phyloP scores from a whole-genome alignment of 2,329 filamentous ascomycete genomes.

The Calonectria ilicicola region DNA sequence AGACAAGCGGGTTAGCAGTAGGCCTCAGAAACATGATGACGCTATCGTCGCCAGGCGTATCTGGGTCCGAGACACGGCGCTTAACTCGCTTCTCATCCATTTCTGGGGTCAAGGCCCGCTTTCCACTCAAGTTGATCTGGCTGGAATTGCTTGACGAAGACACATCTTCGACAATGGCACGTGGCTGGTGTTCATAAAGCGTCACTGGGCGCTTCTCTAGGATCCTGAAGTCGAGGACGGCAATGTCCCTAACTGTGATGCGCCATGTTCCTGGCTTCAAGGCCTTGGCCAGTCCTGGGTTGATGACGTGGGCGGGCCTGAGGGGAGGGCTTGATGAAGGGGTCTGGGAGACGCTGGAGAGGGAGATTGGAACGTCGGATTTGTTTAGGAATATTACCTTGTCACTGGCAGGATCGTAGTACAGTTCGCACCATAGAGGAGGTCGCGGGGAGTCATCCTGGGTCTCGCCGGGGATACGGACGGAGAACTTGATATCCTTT shows the following conservation, averaged over 20 bases:
- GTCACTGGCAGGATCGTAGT: slow-evolving; percentile 70
- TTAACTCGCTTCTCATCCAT: slow-evolving; percentile 59
- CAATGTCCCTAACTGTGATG: slow-evolving; percentile 61
- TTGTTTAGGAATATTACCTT: slow-evolving; percentile 68
- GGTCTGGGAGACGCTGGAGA: slow-evolving; percentile 59
- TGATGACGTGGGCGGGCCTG: slow-evolving; percentile 58
- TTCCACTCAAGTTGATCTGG: slow-evolving; percentile 59
- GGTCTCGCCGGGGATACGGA: slow-evolving; percentile 64
- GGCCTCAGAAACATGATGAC: slow-evolving; percentile 67
- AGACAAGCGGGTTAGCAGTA: slow-evolving; percentile 62
- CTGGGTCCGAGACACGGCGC: slow-evolving; percentile 51
- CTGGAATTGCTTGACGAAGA: slow-evolving; percentile 48
- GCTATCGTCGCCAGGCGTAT: slow-evolving; percentile 54
- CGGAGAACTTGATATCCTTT: slow-evolving; percentile 70
- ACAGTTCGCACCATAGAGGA: slow-evolving; percentile 70
- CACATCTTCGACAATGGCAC: slow-evolving; percentile 43
- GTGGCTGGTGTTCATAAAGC: slow-evolving; percentile 49
- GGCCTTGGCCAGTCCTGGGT: slow-evolving; percentile 58
- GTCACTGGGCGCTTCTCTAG: slow-evolving; percentile 65
- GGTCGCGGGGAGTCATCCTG: slow-evolving; percentile 57
- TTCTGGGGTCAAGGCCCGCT: slow-evolving; percentile 61
- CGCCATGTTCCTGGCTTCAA: slow-evolving; percentile 68
- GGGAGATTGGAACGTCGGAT: slow-evolving; percentile 65
- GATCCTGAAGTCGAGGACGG: slow-evolving; percentile 69
- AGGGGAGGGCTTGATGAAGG: slow-evolving; percentile 53